These are phyloP conservation scores for Pseudotulostoma volvatum DNA, from an alignment of 495 filamentous ascomycete genomes.

Conservation along the genomic window DNA sequence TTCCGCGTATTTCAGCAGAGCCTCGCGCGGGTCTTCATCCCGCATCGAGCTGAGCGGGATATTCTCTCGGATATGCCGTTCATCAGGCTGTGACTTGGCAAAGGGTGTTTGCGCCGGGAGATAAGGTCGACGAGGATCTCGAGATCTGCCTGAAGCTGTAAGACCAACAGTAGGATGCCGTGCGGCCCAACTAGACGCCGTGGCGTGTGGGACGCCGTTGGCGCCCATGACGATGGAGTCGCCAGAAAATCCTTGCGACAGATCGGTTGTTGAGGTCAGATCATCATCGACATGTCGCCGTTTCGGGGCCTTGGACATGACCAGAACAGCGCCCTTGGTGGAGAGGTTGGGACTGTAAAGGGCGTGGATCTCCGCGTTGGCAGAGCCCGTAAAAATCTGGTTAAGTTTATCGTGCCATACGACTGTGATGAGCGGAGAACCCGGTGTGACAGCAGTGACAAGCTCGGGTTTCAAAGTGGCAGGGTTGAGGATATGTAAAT, in stretches of 20 bases:
- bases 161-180: conserved; percentile 56
- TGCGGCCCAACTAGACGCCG: conserved; percentile 37
- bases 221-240: conserved; percentile 55
- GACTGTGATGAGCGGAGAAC: conserved; percentile 64
- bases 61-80: conserved; percentile 69
- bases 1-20: conserved; percentile 86
- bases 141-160: conserved; percentile 61
- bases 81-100: conserved; percentile 78
- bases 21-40: conserved; percentile 92
- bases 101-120: conserved; percentile 78
- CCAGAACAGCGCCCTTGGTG: conserved; percentile 59
- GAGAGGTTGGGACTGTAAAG: conserved; percentile 81
- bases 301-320: conserved; percentile 89
- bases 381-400: conserved; percentile 87
- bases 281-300: conserved; percentile 91
- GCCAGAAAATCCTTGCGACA: conserved; percentile 60
- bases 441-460: conserved; percentile 70
- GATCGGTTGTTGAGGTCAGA: conserved; percentile 65
- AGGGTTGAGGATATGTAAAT: conserved; percentile 85
- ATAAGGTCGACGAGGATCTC: conserved; percentile 67
- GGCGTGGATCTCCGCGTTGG: conserved; percentile 73
- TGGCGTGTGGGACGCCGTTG: conserved; percentile 29
- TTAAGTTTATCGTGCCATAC: conserved; percentile 90
- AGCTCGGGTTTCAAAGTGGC: conserved; percentile 73
- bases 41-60: conserved; percentile 89